Base-by-base conservation (phyloP, 2,329 filamentous ascomycete genomes). In the Myriosclerotinia duriaeana region DNA sequence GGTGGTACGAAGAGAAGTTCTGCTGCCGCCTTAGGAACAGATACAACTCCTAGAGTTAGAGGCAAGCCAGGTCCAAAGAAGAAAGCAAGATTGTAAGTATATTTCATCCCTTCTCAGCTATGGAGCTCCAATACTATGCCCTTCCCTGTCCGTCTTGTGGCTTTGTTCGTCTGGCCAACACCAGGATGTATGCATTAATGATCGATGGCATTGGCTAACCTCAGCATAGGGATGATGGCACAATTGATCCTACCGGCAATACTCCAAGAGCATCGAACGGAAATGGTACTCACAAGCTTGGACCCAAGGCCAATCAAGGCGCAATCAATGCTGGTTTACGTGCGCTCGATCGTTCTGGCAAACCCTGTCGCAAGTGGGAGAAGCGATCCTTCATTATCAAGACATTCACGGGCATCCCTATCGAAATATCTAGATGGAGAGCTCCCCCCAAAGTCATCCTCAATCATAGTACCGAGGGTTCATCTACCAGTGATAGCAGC, bases 301-400 rank as follows among this genome's bases (percentile, higher is more conserved):
- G 94, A 4, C 95, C 95, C 72, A 98, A 97, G 79, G 94, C 94
- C 62, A 98, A 97, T 78, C 91, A 94, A 74, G 95, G 95, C 70
- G 94, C 94, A 68, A 99, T 99, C 83, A 99, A 99, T 77, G 95
- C 95, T 65, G 92, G 92, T 63, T 88, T 99, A 60, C 92, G 95
- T 65, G 94, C 95, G 15, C 90, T 99, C 71, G 95, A 99, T 78
- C 89, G 94, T 69, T 90, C 90, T 9, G 94, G 94, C 72, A 91
- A 94, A 75, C 93, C 95, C 12, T 97, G 93, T 78, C 91, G 94
- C 71, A 93, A 89, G 77, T 99, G 95, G 95, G 84, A 87, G 76
- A 91, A 89, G 78, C 92, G 92, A 70, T 85, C 88, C 66, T 92
- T 98, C 77, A 84, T 83, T 59, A 82, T 98, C 72, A 97, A 96